A percentile compares a stretch with the other conserved stretches of the same genome.
These are phyloP conservation scores for Schizochytrium sp. DNA, from an alignment of 108 stramenopile genomes.

Conservation along the genomic window DNA sequence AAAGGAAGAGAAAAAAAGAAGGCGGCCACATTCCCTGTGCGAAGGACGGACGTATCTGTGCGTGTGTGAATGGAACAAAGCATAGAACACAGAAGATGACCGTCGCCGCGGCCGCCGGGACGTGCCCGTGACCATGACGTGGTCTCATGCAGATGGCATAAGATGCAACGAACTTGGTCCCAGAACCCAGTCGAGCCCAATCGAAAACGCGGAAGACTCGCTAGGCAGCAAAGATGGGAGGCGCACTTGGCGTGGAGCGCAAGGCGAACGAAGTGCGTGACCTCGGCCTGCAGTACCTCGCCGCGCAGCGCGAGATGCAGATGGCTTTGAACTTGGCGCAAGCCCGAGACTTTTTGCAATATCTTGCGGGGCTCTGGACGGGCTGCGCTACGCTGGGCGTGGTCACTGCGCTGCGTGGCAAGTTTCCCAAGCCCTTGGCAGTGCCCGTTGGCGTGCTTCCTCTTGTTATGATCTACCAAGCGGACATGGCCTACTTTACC, in stretches of 20 bases:
- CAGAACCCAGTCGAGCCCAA: no score
- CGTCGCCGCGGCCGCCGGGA: no score
- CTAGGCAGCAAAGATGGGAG: not conserved
- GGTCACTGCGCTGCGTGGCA: not conserved
- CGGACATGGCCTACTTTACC: slow-evolving; percentile 6
- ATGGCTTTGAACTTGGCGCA: slow-evolving; percentile 1
- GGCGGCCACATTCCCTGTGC: no score
- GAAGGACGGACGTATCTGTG: no score
- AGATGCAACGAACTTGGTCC: no score
- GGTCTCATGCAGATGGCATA: no score
- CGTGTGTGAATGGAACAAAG: no score
- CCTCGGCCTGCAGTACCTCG: not conserved
- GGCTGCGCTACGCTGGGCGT: not conserved
- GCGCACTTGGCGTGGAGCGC: not conserved
- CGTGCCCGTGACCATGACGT: no score
- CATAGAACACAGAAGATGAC: no score
- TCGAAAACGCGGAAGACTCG: no score
- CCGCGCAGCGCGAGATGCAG: slow-evolving; percentile 14
- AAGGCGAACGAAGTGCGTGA: not conserved
- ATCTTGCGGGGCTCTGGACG: not conserved
- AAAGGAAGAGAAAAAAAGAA: no score
- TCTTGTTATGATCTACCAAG: not conserved
- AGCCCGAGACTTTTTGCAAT: not conserved
- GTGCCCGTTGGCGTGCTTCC: not conserved
- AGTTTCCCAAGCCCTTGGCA: not conserved